A percentile compares a stretch with the other conserved stretches of the same genome.
Conservation (phyloP, 148 eudicot genomes). For the Amaranthus cruentus region DNA sequence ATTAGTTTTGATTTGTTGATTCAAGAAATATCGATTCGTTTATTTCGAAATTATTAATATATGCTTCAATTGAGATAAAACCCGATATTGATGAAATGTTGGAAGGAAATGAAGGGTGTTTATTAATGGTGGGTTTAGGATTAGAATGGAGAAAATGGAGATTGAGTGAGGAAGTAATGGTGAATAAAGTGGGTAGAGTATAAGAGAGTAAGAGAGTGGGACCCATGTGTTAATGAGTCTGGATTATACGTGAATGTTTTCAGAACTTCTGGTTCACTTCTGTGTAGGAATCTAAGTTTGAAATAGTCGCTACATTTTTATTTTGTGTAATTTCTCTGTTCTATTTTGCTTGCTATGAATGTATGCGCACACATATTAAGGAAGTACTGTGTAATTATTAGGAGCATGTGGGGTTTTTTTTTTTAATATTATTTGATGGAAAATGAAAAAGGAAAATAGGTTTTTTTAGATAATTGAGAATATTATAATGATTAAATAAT, state of each 20-base stretch:
- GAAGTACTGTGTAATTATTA: no score
- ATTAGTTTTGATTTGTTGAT: background rate
- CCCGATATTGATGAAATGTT: background rate
- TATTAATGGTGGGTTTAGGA: background rate
- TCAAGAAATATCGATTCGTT: no score
- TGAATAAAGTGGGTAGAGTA: background rate
- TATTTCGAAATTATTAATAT: no score
- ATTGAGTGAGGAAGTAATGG: background rate
- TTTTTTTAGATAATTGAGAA: no score
- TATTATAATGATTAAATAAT: no score
- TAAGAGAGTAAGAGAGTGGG: background rate
- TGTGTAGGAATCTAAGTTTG: background rate
- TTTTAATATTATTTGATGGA: no score
- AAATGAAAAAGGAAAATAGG: no score
- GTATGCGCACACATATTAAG: no score
- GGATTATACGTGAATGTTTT: conserved; percentile 18
- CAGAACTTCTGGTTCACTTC: conserved; percentile 6
- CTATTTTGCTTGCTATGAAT: no score
- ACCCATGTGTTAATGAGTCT: background rate
- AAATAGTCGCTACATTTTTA: background rate
- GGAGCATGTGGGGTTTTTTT: no score
- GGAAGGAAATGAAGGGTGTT: background rate
- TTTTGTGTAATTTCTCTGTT: no score
- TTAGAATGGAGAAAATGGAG: background rate
- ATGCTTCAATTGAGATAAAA: no score